Percentiles rank a stretch among this genome's conserved stretches.
phyloP scores from a whole-genome alignment of 2,329 filamentous ascomycete species.

The Lanzia echinophila region DNA sequence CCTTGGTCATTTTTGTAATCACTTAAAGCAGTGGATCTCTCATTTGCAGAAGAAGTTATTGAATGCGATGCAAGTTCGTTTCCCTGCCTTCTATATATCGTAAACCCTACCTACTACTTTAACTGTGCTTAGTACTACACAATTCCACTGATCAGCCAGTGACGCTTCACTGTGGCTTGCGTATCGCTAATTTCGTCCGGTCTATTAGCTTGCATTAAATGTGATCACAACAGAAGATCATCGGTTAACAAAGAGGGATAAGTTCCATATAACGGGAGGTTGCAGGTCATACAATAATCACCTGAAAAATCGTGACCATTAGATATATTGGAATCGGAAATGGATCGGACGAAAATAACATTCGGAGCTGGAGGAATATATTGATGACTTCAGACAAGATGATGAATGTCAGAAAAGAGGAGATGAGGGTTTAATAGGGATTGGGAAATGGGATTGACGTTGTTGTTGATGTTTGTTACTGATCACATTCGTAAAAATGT shows the following conservation, averaged over 20 bases:
- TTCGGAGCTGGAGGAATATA: constrained; percentile 1
- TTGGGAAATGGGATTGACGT: not conserved
- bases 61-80: too few relatives aligned
- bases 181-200: not conserved
- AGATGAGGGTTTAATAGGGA: not conserved
- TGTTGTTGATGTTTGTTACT: not conserved
- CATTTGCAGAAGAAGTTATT: too few relatives aligned
- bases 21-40: too few relatives aligned
- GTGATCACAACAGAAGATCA: constrained; percentile 3
- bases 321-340: not conserved
- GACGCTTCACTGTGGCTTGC: constrained; percentile 5
- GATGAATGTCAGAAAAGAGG: not conserved
- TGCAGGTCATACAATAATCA: constrained; percentile 8
- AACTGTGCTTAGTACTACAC: not conserved
- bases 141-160: not conserved
- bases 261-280: not conserved
- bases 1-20: too few relatives aligned
- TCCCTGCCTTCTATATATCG: not conserved
- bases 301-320: constrained; percentile 7
- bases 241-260: constrained; percentile 1
- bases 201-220: not conserved
- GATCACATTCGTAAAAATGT: constrained; percentile 7
- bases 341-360: constrained; percentile 4
- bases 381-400: not conserved
- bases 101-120: too few relatives aligned